These are phyloP conservation scores for Fraxinus albicans DNA, from an alignment of 305 asterid species.

Conservation along the genomic window DNA sequence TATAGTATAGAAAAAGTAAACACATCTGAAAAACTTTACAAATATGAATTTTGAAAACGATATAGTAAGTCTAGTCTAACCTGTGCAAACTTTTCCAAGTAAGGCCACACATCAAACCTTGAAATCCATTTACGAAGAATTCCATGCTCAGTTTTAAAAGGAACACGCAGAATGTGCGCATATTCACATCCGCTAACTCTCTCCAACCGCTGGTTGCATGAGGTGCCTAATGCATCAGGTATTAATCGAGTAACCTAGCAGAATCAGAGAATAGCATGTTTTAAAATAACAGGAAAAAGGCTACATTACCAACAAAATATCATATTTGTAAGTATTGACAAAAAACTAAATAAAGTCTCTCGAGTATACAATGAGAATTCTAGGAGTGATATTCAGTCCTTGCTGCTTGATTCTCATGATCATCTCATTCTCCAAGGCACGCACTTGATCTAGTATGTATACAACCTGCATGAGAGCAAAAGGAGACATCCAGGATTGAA, in stretches of 20 bases:
- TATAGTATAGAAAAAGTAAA: not conserved
- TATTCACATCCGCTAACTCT: constrained; percentile 79
- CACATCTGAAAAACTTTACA: not conserved
- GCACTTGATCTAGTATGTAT: constrained; percentile 96
- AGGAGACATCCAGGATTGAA: not conserved
- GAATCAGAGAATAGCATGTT: constrained; percentile 14
- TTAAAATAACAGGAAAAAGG: not conserved
- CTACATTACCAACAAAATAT: constrained; percentile 1
- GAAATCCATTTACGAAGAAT: constrained; percentile 92
- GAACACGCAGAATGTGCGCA: constrained; percentile 87
- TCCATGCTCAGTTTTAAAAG: constrained; percentile 81
- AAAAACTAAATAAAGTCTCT: not conserved
- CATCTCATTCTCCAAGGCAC: constrained; percentile 95
- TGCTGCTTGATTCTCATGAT: constrained; percentile 77
- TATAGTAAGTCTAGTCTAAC: constrained; percentile 32
- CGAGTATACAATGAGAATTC: constrained; percentile 65
- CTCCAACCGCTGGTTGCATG: constrained; percentile 94
- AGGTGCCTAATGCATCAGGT: constrained; percentile 94
- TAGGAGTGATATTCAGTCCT: constrained; percentile 75
- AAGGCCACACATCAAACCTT: constrained; percentile 98
- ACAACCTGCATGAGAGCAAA: constrained; percentile 54
- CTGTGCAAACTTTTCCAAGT: constrained; percentile 86
- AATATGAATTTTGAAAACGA: not conserved
- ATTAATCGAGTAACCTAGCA: constrained; percentile 86
- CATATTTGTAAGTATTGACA: not conserved